A percentile compares a stretch with the other conserved stretches of the same genome.
These are phyloP conservation scores for Penicillium robsamsonii DNA, from an alignment of 495 filamentous ascomycete genomes.

Conservation along the genomic window DNA sequence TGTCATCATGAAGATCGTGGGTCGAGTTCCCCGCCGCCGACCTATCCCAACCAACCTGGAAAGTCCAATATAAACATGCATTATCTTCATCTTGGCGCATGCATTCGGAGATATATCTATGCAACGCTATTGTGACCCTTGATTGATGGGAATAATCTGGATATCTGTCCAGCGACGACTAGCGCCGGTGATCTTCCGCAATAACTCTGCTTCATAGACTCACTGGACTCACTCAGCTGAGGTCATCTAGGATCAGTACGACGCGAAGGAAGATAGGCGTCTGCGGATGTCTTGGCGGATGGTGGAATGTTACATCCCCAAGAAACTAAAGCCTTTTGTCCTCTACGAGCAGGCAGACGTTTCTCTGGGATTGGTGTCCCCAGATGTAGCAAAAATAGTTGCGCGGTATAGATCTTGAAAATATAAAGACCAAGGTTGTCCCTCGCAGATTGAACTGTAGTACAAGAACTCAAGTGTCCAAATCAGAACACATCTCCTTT, in stretches of 20 bases:
- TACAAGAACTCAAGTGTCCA: not conserved
- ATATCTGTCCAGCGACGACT: not conserved
- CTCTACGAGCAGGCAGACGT: conserved; percentile 1
- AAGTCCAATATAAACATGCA: not conserved
- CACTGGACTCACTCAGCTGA: conserved; percentile 3
- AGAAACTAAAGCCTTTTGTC: conserved; percentile 16
- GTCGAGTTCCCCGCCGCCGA: not conserved
- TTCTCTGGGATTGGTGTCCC: not conserved
- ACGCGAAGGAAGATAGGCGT: conserved; percentile 15
- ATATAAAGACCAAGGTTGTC: conserved; percentile 8
- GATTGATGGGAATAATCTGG: conserved; percentile 4
- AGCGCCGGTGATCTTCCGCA: not conserved
- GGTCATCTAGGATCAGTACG: conserved; percentile 22
- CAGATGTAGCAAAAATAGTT: not conserved
- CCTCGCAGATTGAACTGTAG: not conserved
- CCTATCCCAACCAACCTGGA: not conserved
- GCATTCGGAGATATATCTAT: not conserved
- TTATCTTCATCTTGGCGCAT: not conserved
- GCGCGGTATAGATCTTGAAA: not conserved
- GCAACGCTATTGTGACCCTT: not conserved
- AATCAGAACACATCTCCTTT: not conserved
- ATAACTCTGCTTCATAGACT: not conserved
- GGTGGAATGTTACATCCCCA: conserved; percentile 27
- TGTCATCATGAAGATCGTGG: not conserved
- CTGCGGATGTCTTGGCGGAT: conserved; percentile 20